Evolutionary conservation across 495 filamentous ascomycete species (phyloP), one percentile per base, ranked within the genome.

Genomic region (Hyaloscypha hepaticicola): DNA sequence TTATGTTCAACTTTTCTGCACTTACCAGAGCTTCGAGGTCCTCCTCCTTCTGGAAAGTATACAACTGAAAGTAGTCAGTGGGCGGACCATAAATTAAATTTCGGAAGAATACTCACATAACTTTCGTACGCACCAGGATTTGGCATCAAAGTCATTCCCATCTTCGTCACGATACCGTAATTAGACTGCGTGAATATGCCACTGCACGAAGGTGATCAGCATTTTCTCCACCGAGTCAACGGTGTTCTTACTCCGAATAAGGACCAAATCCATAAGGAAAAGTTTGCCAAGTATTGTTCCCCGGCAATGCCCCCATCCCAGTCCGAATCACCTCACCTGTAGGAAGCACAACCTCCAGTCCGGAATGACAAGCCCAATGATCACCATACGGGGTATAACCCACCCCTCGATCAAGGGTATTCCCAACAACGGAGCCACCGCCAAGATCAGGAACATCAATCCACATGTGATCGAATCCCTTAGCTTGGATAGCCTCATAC

Each of bases 151-250:
- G 78, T 79, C 19, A 83, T 73, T 12, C 80, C 80, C 77, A 85
- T 80, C 69, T 85, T 82, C 0, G 75, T 78, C 2, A 84, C 80
- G 59, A 84, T 82, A 2, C 83, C 81, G 51, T 79, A 77, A 63
- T 81, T 81, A 58, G 70, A 77, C 62, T 86, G 83, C 3, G 75
- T 75, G 71, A 86, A 86, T n/a, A 85, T 77, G 58, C 82, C 81
- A 65, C 50, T 53, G 50, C 5, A 4, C 8, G 19, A 53, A 27
- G 24, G 3, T 25, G 50, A 25, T 25, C 38, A 4, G 38, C 12
- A 14, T 16, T 3, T 16, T 25, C 9, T 27, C 50, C 48, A 7
- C n/a, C n/a, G 22, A 0, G 25, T 45, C 8, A 45, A 45, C 8
- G 19, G 38, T 8, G 22, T 53, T 25, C 50, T 25, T 27, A 53